Conservation (phyloP, 495 filamentous ascomycete genomes). For the Coniosporium apollinis region DNA sequence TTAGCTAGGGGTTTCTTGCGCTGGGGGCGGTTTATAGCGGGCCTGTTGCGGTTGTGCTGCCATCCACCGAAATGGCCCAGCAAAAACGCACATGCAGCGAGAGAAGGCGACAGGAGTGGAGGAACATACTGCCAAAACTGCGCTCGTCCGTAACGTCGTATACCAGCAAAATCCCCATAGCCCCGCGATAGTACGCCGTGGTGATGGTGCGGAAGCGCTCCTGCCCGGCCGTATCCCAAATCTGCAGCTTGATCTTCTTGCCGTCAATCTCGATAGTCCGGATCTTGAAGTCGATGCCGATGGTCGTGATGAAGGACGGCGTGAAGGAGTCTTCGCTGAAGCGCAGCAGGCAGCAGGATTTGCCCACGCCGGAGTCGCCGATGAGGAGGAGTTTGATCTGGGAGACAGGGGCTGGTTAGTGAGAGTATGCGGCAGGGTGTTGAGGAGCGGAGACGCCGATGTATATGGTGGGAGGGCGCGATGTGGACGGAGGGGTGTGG, state of each 20-base stretch:
- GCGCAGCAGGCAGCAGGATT: constrained; percentile 93
- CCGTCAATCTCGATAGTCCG: constrained; percentile 95
- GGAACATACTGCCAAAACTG: constrained; percentile 82
- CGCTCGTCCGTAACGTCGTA: constrained; percentile 98
- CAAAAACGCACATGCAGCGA: too few species aligned
- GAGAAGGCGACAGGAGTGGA: not conserved
- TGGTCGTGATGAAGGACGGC: constrained; percentile 97
- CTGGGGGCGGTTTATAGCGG: too few species aligned
- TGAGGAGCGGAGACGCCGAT: too few species aligned
- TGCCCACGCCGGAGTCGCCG: constrained; percentile 93
- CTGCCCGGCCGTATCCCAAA: constrained; percentile 98
- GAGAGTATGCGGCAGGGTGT: not conserved
- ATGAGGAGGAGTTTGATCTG: constrained; percentile 99
- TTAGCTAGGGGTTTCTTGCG: too few species aligned
- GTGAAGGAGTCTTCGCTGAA: constrained; percentile 99
- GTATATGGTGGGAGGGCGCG: not conserved
- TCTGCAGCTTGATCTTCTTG: constrained; percentile 96
- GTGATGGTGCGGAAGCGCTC: constrained; percentile 98
- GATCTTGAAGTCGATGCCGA: constrained; percentile 99
- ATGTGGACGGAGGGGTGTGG: not conserved
- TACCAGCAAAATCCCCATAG: constrained; percentile 95
- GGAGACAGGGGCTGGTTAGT: constrained; percentile 5
- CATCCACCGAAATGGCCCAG: too few species aligned
- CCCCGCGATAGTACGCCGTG: constrained; percentile 93
- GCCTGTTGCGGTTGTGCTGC: too few species aligned